Conservation (phyloP, 805 yeast genomes). For the Clavispora santaluciae region DNA sequence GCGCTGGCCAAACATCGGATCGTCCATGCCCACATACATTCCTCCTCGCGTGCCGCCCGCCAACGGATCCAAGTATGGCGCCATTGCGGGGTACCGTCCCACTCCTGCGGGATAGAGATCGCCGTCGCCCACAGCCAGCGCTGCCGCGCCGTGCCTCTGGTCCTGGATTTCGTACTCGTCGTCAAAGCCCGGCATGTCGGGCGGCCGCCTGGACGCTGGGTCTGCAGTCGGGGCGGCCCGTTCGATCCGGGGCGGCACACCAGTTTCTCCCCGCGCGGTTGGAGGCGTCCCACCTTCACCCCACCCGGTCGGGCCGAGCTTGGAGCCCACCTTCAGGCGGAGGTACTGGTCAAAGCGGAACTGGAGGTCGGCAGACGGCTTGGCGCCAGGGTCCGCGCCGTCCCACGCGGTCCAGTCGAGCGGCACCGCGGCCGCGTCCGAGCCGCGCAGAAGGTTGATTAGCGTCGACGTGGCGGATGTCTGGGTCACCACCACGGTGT, state of each 20-base stretch:
- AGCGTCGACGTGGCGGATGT: background rate
- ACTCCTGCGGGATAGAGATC: conserved; percentile 49
- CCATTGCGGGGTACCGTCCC: conserved; percentile 37
- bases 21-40: conserved; percentile 49
- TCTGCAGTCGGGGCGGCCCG: background rate
- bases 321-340: background rate
- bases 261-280: background rate
- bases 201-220: conserved; percentile 11
- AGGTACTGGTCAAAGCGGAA: background rate
- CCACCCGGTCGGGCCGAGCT: background rate
- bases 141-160: background rate
- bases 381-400: background rate
- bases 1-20: conserved; percentile 44
- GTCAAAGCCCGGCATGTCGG: conserved; percentile 49
- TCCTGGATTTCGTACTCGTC: conserved; percentile 43
- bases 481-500: background rate
- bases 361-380: background rate
- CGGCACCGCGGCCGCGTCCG: background rate
- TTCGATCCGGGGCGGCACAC: background rate
- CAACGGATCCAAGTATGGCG: conserved; percentile 42
- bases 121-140: conserved; percentile 39
- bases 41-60: conserved; percentile 37
- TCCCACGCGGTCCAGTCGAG: background rate
- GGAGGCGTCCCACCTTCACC: background rate
- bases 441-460: background rate